Evolutionary conservation across 164 flowering plant species (phyloP).

Genomic region (Liriodendron chinense): DNA sequence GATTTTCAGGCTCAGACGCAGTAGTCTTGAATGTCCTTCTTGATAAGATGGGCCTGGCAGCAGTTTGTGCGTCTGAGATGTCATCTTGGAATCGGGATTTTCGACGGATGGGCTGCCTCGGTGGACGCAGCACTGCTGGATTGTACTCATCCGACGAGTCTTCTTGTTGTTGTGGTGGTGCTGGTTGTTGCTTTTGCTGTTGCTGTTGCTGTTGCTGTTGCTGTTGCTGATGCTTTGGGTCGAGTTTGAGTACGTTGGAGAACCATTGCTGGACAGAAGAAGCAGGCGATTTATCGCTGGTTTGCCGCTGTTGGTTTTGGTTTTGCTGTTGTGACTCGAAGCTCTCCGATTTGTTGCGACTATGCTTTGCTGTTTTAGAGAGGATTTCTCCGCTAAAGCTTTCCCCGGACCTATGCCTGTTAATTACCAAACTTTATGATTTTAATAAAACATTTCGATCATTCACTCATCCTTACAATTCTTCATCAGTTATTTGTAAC

Average conservation of each 20-base stretch:
- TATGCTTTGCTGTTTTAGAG: conserved; percentile 47
- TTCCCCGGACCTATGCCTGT: conserved; percentile 49
- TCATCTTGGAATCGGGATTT: conserved; percentile 53
- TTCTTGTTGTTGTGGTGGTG: background rate
- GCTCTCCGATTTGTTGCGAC: conserved; percentile 37
- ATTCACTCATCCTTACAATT: too few species aligned
- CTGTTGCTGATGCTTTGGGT: conserved; percentile 10
- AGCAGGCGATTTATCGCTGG: conserved; percentile 28
- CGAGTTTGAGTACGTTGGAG: conserved; percentile 48
- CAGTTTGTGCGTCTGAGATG: conserved; percentile 22
- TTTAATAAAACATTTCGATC: too few species aligned
- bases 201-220: background rate
- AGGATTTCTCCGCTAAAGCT: conserved; percentile 61
- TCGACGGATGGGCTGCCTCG: conserved; percentile 34
- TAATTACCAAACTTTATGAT: background rate
- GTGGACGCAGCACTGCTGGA: conserved; percentile 20
- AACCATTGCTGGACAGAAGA: conserved; percentile 55
- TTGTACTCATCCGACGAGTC: conserved; percentile 1
- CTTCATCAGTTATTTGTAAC: too few species aligned
- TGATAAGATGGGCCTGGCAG: conserved; percentile 16
- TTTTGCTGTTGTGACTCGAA: background rate
- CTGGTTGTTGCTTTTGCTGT: background rate
- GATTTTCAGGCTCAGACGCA: conserved; percentile 14
- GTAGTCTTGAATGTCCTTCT: conserved; percentile 32
- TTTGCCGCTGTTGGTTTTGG: too few species aligned